These are phyloP conservation scores for Talaromyces sp. DNA, from an alignment of 2,329 filamentous ascomycete species.

Conservation along the genomic window DNA sequence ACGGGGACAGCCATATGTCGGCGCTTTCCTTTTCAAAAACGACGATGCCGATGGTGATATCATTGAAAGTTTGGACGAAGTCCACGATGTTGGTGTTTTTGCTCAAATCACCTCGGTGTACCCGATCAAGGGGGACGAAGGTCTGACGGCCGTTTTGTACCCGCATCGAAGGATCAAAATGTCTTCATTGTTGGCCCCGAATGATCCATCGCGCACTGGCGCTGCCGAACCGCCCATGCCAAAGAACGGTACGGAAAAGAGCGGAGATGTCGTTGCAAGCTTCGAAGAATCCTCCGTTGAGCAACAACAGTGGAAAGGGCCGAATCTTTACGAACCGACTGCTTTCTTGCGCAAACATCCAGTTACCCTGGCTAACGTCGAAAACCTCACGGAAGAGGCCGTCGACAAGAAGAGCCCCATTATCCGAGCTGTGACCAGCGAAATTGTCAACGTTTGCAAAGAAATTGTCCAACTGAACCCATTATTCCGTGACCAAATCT, in stretches of 20 bases:
- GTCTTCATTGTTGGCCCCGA: conserved; percentile 72
- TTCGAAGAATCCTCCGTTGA: conserved; percentile 80
- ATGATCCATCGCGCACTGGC: conserved; percentile 26
- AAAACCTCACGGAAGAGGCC: conserved; percentile 83
- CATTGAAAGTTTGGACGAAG: conserved; percentile 83
- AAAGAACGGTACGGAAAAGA: conserved; percentile 58
- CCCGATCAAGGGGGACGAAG: conserved; percentile 61
- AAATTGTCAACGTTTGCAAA: conserved; percentile 98
- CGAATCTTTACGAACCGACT: conserved; percentile 71
- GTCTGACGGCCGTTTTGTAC: conserved; percentile 88
- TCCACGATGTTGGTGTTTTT: conserved; percentile 94
- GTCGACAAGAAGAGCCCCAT: conserved; percentile 85
- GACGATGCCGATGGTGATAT: conserved; percentile 90
- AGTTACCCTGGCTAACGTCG: conserved; percentile 90
- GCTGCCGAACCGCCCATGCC: conserved; percentile 23
- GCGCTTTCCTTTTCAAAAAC: conserved; percentile 95
- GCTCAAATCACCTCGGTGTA: conserved; percentile 97
- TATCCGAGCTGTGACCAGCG: conserved; percentile 87
- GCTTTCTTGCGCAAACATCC: conserved; percentile 87
- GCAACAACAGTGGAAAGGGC: conserved; percentile 36
- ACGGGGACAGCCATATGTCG: conserved; percentile 93
- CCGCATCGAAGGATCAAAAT: conserved; percentile 92
- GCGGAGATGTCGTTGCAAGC: conserved; percentile 92
- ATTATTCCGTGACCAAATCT: conserved; percentile 94
- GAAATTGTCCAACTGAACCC: conserved; percentile 92